Base-by-base conservation (phyloP, 139 green algal genomes). In the Axilococcus clingmanii region DNA sequence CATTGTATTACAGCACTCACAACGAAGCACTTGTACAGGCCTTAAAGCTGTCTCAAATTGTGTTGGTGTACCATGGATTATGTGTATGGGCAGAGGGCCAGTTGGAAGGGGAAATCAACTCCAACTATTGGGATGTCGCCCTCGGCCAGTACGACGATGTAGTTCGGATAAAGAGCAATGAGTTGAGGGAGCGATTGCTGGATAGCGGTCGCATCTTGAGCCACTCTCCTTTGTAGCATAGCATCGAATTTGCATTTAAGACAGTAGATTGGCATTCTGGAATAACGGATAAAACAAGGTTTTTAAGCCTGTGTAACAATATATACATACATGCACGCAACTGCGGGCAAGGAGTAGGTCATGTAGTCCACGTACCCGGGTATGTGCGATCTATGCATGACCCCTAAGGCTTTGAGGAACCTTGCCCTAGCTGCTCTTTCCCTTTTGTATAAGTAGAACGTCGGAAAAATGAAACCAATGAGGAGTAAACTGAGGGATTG, bases 71-170 rank as follows among this genome's bases (percentile, higher is more conserved):
- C 32, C 67, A 76, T 23, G 67, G 67, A 1, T 22, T 68, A 8
- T 65, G 36, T 7, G 33, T 55, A 16, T 76, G 67, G 67, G 50
- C 55, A 4, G 48, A 67, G 23, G 67, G 61, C 5, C 61, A 76
- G 61, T 55, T 76, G 28, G 67, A 71, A 53, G 63, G 63, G 9
- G 63, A 72, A 48, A 34, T 72, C 11, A 48, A 49, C 4, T 40
- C 49, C 1, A 48, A 57, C 0, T 14, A 40, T 4, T 72, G 64
- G 64, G 50, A 36, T 31, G 63, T 55, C n/a, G 17, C 16, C 22
- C 12, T 32, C 4, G 48, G 37, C 15, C 19, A 4, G 4, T n/a
- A 27, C 2, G 30, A 52, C 4, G 48, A 66, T 36, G 28, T 57
- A 40, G 19, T 66, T 4, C 24, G 34, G 15, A 7, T 29, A 24